Evolutionary conservation across 1,284 basidiomycete species (phyloP).

Genomic region (Ganoderma lucidum): DNA sequence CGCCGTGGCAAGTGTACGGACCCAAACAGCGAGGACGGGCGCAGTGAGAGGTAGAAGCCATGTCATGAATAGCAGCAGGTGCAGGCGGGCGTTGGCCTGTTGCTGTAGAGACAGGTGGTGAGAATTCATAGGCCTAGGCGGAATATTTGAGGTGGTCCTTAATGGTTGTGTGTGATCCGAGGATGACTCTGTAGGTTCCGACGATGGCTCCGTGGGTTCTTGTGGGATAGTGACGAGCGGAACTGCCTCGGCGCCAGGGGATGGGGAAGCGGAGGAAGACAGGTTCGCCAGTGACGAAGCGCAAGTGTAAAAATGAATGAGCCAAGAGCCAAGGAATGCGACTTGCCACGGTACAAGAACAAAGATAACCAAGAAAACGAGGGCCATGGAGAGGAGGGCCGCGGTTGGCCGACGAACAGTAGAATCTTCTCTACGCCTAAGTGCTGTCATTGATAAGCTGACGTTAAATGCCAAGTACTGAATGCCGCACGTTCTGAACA

Average conservation of each 20-base stretch:
- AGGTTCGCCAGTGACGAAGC: constrained; percentile 42
- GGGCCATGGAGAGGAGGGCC: constrained; percentile 63
- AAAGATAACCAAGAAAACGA: constrained; percentile 74
- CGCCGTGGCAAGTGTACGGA: constrained; percentile 81
- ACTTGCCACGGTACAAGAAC: constrained; percentile 90
- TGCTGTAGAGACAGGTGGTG: constrained; percentile 6
- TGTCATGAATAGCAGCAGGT: constrained; percentile 81
- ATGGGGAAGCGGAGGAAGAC: constrained; percentile 13
- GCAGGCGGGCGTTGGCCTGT: constrained; percentile 59
- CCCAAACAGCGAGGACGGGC: constrained; percentile 90
- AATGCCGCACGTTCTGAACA: constrained; percentile 50
- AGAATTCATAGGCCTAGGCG: background rate
- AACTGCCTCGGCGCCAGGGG: constrained; percentile 14
- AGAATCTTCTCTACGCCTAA: constrained; percentile 45
- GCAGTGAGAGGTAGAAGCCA: constrained; percentile 84
- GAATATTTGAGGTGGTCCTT: background rate
- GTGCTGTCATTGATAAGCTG: background rate
- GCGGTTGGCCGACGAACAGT: constrained; percentile 48
- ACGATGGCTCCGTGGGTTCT: background rate
- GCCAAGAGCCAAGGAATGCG: constrained; percentile 83
- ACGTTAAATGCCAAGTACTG: background rate
- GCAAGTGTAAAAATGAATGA: constrained; percentile 77
- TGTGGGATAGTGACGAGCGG: constrained; percentile 30
- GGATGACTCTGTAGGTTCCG: background rate
- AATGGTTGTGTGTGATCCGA: background rate